Base-by-base conservation (phyloP, 768 basidiomycete species). In the Lactarius tabidus region DNA sequence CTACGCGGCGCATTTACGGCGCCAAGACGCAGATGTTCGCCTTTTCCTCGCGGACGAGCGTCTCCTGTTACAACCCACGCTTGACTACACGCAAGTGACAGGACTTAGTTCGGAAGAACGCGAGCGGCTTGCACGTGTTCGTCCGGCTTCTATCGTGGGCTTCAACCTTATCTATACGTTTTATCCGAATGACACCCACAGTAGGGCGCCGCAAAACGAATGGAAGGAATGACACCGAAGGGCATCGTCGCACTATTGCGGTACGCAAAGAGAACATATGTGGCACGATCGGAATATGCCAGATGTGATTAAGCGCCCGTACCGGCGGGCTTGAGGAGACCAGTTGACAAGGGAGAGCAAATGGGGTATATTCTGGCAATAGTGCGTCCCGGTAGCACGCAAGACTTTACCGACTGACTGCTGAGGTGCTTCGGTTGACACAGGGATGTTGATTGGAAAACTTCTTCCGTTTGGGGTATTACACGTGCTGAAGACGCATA, bases 141-240 rank as follows among this genome's bases (percentile, higher is more conserved):
- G 83, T 57, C 94, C 94, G 0, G 79, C 81, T 18, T 93, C 85
- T 12, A 82, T 95, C 61, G 91, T 87, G 69, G 69, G 79, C 73
- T 29, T 1, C 35, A 35, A 57, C 36, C 29, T 35, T 35, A 41
- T 57, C 20, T 52, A 17, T 20, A 2, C 51, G 53, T 41, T 43
- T 45, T 23, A 41, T 54, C 28, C 23, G 31, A 48, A 15, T 63
- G 38, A 43, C 31, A 39, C 38, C 31, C 38, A 41, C n/a, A 15
- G 38, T 62, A 94, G 93, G 93, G 93, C n/a, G 89, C 90, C 4
- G 94, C 90, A 18, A 94, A 93, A 74, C 80, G 93, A 31, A 93
- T 95, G 85, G 93, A 95, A 72, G 94, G 94, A 9, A 91, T 95
- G 84, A 96, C 94, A 3, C 93, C 93, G 2, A 82, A 87, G 0